phyloP scores from a whole-genome alignment of 768 basidiomycete species.

The Auricularia sp. region DNA sequence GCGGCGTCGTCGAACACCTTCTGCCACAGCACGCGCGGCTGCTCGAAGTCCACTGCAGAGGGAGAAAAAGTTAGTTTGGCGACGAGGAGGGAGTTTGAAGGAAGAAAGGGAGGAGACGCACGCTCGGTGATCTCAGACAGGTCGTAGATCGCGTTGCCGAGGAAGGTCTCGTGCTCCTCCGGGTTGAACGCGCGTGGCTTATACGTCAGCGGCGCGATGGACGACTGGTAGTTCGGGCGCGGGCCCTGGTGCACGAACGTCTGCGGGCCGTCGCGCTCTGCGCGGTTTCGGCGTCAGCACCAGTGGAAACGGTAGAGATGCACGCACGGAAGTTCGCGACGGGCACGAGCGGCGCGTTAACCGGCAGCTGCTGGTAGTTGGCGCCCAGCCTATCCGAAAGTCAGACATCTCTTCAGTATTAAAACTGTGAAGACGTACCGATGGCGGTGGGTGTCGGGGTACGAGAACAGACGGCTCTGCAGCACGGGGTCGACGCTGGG shows the following conservation, averaged over 20 bases:
- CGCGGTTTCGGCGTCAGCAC: conserved; percentile 59
- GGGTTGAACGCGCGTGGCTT: conserved; percentile 29
- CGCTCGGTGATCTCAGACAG: conserved; percentile 29
- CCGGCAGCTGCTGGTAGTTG: conserved; percentile 8
- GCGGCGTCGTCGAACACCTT: conserved; percentile 55
- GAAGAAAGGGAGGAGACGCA: conserved; percentile 24
- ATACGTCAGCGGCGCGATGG: conserved; percentile 63
- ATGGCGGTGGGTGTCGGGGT: conserved; percentile 82
- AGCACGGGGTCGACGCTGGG: conserved; percentile 86
- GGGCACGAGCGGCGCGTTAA: conserved; percentile 25
- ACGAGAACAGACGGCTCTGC: conserved; percentile 90
- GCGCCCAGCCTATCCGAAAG: neutral
- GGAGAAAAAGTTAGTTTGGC: conserved; percentile 21
- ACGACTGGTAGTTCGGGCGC: conserved; percentile 82
- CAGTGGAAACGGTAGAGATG: neutral
- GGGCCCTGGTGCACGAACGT: conserved; percentile 54
- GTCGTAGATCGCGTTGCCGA: conserved; percentile 58
- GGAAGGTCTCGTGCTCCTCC: conserved; percentile 60
- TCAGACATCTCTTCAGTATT: conserved; percentile 47
- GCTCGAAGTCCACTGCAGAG: conserved; percentile 67
- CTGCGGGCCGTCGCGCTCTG: conserved; percentile 28
- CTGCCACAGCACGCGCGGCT: conserved; percentile 59
- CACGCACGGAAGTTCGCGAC: conserved; percentile 24
- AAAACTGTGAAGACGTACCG: conserved; percentile 32
- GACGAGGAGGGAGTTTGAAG: conserved; percentile 28